A percentile compares a stretch with the other conserved stretches of the same genome.
phyloP scores from a whole-genome alignment of 1,139 yeast species.

The Chernovozyma aurita region DNA sequence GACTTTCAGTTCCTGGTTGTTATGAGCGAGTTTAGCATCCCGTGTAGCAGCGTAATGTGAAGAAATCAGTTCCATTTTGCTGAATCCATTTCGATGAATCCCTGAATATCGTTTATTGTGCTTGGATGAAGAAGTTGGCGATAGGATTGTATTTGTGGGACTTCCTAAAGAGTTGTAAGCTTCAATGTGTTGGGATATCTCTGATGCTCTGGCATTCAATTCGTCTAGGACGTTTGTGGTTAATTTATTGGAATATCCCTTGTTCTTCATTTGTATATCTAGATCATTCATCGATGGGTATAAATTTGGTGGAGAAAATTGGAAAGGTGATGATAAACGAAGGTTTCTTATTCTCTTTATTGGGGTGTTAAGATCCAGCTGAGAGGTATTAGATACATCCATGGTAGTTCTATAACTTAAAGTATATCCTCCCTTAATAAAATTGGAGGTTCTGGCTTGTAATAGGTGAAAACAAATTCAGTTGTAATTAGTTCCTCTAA shows the following conservation, averaged over 20 bases:
- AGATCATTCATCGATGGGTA: slow-evolving; percentile 7
- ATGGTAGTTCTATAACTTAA: too few species aligned
- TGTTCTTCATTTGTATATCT: slow-evolving; percentile 26
- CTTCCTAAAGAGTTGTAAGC: neutral
- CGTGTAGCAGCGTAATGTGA: slow-evolving; percentile 32
- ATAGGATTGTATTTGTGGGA: slow-evolving; percentile 1
- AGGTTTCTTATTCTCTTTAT: slow-evolving; percentile 35
- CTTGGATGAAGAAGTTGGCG: slow-evolving; percentile 6
- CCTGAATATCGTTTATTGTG: slow-evolving; percentile 25
- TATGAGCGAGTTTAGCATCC: neutral
- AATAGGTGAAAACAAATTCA: too few species aligned
- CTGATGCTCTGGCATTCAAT: slow-evolving; percentile 31
- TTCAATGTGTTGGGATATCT: slow-evolving; percentile 19
- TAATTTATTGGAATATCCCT: slow-evolving; percentile 39
- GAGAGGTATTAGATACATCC: slow-evolving; percentile 5
- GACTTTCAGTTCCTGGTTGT: neutral
- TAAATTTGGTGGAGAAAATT: slow-evolving; percentile 10
- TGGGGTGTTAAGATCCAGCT: slow-evolving; percentile 30
- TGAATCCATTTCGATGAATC: slow-evolving; percentile 30
- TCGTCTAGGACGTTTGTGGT: slow-evolving; percentile 40
- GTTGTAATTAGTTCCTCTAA: too few species aligned
- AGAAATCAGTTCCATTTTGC: slow-evolving; percentile 40
- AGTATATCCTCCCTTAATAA: too few species aligned
- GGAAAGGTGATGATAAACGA: slow-evolving; percentile 29
- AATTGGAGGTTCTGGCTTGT: too few species aligned